Evolutionary conservation across 441 rosid species (phyloP).

Genomic region (Raphanus hybrid): DNA sequence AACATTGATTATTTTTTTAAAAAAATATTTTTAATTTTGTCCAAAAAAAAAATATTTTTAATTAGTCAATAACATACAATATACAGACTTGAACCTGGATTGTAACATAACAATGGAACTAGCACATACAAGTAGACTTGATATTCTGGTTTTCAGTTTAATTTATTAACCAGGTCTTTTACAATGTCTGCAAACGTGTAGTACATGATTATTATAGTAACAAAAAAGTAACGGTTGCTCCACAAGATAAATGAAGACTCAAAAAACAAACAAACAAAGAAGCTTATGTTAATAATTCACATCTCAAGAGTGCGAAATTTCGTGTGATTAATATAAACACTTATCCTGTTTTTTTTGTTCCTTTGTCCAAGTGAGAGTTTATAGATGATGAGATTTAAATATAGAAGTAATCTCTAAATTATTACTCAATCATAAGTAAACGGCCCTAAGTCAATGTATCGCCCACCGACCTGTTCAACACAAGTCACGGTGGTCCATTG

Average conservation of each 20-base stretch:
- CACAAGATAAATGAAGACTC: background rate
- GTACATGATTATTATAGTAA: background rate
- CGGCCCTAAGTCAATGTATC: constrained; percentile 31
- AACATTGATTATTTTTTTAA: background rate
- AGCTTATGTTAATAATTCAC: background rate
- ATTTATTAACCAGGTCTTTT: too few relatives aligned
- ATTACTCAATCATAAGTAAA: constrained; percentile 23
- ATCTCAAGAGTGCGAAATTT: background rate
- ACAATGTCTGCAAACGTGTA: background rate
- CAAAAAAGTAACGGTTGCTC: background rate
- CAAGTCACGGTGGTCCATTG: constrained; percentile 26
- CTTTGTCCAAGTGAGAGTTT: background rate
- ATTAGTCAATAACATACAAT: too few relatives aligned
- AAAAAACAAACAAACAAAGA: background rate
- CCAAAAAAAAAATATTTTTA: background rate
- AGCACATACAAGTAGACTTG: background rate
- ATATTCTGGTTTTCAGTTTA: too few relatives aligned
- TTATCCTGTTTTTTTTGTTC: background rate
- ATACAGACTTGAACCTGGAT: background rate
- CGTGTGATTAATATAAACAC: background rate
- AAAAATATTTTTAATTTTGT: background rate
- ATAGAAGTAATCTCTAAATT: too few relatives aligned
- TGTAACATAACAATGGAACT: background rate
- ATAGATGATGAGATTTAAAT: too few relatives aligned
- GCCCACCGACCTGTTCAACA: constrained; percentile 31